Evolutionary conservation across 805 yeast species (phyloP).

Genomic region (Candida ulmi): DNA sequence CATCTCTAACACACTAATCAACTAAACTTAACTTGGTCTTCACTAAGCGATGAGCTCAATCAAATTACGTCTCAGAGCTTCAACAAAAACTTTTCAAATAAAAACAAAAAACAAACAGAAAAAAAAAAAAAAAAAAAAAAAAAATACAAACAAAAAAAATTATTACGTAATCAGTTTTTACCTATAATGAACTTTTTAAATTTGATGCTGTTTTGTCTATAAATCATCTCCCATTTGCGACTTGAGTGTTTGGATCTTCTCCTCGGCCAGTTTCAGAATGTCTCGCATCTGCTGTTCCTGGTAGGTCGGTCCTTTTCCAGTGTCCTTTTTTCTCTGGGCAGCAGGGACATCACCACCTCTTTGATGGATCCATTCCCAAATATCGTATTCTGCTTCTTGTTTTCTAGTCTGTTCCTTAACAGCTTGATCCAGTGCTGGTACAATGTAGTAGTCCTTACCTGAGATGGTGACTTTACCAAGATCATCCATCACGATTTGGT

Average conservation of each 20-base stretch:
- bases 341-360: constrained; percentile 5
- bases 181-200: too few relatives aligned
- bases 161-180: neutral
- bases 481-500: constrained; percentile 1
- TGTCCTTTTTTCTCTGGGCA: neutral
- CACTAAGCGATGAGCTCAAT: neutral
- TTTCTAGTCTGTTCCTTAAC: constrained; percentile 2
- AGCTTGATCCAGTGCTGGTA: constrained; percentile 14
- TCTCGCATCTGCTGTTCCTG: neutral
- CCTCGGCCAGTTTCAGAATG: neutral
- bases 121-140: neutral
- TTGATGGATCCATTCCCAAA: constrained; percentile 25
- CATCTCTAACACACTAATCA: constrained; percentile 18
- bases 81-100: neutral
- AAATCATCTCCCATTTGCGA: neutral
- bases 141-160: neutral
- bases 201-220: neutral
- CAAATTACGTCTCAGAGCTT: neutral
- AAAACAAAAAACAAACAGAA: neutral
- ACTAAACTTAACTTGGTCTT: constrained; percentile 6
- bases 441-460: constrained; percentile 16
- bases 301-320: neutral
- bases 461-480: constrained; percentile 16
- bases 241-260: neutral
- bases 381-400: constrained; percentile 16